These are phyloP conservation scores for Microdochium paspali DNA, from an alignment of 2,329 filamentous ascomycete genomes.

Conservation along the genomic window DNA sequence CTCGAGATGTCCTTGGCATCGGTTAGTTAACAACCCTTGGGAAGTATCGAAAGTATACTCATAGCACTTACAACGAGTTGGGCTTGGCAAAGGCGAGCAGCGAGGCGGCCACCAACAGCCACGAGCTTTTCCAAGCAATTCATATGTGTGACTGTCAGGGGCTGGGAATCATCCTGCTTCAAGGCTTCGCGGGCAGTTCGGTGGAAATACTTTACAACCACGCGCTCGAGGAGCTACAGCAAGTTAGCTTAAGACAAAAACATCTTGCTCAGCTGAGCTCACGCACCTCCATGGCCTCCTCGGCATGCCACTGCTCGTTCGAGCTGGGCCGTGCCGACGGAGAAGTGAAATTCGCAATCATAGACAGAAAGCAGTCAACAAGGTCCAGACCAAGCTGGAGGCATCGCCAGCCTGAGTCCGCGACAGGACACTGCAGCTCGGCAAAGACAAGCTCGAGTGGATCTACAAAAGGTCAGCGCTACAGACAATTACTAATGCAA, in stretches of 20 bases:
- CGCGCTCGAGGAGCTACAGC: not conserved
- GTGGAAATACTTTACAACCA: slow-evolving; percentile 24
- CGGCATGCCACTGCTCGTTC: slow-evolving; percentile 23
- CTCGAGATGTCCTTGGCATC: slow-evolving; percentile 25
- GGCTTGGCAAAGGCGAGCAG: slow-evolving; percentile 32
- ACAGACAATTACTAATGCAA: not conserved
- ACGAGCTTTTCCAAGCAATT: slow-evolving; percentile 34
- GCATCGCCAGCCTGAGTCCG: slow-evolving; percentile 38
- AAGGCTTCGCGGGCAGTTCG: slow-evolving; percentile 30
- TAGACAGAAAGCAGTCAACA: slow-evolving; percentile 34
- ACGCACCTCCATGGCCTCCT: slow-evolving; percentile 37
- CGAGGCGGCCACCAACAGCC: slow-evolving; percentile 34
- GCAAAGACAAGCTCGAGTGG: slow-evolving; percentile 43
- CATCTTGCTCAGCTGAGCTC: not conserved
- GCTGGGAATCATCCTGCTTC: not conserved
- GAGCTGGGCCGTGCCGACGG: slow-evolving; percentile 25
- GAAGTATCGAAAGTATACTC: too few relatives aligned
- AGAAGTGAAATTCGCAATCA: slow-evolving; percentile 29
- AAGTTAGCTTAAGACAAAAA: not conserved
- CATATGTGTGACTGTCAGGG: not conserved
- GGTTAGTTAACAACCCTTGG: slow-evolving; percentile 10
- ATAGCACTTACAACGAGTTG: slow-evolving; percentile 27
- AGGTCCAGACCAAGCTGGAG: slow-evolving; percentile 34
- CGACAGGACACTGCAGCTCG: slow-evolving; percentile 31
- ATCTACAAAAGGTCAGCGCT: slow-evolving; percentile 14